Conservation (phyloP, 805 yeast species). For the Barnettozyma salicaria region DNA sequence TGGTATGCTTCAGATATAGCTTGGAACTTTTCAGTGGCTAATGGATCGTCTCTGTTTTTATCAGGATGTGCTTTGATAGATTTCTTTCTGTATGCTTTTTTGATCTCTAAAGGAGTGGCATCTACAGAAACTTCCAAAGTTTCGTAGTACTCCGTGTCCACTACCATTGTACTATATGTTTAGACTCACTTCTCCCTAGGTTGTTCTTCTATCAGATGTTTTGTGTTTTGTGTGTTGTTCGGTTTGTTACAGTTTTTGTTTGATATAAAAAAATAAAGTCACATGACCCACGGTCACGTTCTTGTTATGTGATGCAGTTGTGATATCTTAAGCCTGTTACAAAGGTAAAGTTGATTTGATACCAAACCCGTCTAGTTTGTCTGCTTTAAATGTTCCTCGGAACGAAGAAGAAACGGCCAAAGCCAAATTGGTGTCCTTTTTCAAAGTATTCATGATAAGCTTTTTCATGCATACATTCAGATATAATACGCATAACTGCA, state of each 20-base stretch:
- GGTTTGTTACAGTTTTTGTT: too few species aligned
- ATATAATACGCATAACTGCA: not conserved
- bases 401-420: too few species aligned
- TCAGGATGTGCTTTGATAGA: constrained; percentile 78
- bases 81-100: constrained; percentile 73
- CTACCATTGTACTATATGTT: constrained; percentile 43
- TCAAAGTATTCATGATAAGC: too few species aligned
- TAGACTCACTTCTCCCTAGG: not conserved
- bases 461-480: not conserved
- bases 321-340: too few species aligned
- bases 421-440: too few species aligned
- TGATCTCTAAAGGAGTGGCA: constrained; percentile 63
- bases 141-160: constrained; percentile 70
- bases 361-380: not conserved
- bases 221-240: not conserved
- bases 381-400: too few species aligned
- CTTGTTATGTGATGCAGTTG: too few species aligned
- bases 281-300: too few species aligned
- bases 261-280: too few species aligned
- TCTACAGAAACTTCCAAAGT: constrained; percentile 48
- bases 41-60: constrained; percentile 70
- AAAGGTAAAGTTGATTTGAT: too few species aligned
- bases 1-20: constrained; percentile 69
- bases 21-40: constrained; percentile 65
- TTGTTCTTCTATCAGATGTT: not conserved